A percentile compares a stretch with the other conserved stretches of the same genome.
Evolutionary conservation across 1,139 yeast species (phyloP).

Genomic region (Taphrina sp.): DNA sequence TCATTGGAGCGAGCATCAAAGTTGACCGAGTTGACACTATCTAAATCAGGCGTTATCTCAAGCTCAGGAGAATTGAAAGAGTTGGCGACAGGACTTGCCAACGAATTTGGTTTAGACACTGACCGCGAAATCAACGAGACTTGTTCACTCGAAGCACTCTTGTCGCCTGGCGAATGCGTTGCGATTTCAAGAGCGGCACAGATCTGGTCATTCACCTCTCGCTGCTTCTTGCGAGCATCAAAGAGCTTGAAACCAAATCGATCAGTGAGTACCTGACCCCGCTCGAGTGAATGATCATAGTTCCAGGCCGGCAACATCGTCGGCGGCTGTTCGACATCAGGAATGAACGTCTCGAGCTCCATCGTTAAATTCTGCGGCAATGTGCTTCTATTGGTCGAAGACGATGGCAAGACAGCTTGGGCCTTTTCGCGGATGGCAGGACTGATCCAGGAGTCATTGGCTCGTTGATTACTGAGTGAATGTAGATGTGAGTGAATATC

Average conservation of each 20-base stretch:
- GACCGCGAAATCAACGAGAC: not conserved
- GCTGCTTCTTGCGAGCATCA: slow-evolving; percentile 34
- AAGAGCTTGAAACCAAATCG: slow-evolving; percentile 53
- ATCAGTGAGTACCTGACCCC: slow-evolving; percentile 45
- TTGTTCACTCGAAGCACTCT: too few relatives aligned
- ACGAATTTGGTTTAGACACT: not conserved
- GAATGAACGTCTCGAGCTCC: slow-evolving; percentile 51
- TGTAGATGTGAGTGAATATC: slow-evolving; percentile 13
- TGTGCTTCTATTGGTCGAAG: not conserved
- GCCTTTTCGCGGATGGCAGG: slow-evolving; percentile 25
- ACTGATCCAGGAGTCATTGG: slow-evolving; percentile 10
- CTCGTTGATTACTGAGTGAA: not conserved
- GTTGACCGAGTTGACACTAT: slow-evolving; percentile 1
- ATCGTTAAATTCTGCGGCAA: slow-evolving; percentile 41
- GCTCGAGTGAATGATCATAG: slow-evolving; percentile 39
- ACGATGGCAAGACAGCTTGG: slow-evolving; percentile 16
- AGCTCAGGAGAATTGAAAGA: not conserved
- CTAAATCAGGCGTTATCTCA: not conserved
- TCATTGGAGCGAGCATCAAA: not conserved
- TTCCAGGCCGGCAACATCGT: slow-evolving; percentile 43
- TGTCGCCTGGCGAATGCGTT: not conserved
- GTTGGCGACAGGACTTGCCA: not conserved
- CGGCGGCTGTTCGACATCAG: slow-evolving; percentile 46
- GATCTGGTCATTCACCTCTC: not conserved
- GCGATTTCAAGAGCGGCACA: not conserved